phyloP scores from a whole-genome alignment of 208 protist species.

The Balamuthia mandrillaris region DNA sequence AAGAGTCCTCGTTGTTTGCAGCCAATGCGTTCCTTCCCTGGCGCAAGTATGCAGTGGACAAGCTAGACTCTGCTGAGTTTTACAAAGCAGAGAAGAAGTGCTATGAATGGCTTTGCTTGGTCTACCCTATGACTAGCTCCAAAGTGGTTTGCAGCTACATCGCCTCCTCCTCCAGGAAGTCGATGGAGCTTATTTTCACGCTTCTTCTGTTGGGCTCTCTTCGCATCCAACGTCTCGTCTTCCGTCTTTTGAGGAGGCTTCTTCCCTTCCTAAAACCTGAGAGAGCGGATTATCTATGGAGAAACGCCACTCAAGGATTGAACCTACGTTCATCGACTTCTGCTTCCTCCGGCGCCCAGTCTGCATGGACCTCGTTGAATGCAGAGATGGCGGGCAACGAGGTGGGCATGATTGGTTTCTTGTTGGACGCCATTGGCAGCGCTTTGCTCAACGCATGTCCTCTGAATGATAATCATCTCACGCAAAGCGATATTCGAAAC shows the following conservation, averaged over 20 bases:
- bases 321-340: neutral
- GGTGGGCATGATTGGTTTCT: neutral
- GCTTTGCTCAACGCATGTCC: conserved; percentile 17
- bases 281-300: conserved; percentile 17
- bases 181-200: conserved; percentile 21
- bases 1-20: no score
- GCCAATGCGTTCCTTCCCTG: no score
- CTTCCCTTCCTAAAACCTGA: neutral
- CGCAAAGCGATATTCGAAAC: no score
- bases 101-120: neutral
- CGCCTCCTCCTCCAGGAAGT: conserved; percentile 1
- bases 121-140: neutral
- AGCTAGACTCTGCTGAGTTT: neutral
- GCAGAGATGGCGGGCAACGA: neutral
- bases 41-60: neutral
- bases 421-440: conserved; percentile 7
- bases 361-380: neutral
- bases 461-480: no score
- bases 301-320: neutral
- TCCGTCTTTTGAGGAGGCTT: neutral
- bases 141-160: conserved; percentile 4
- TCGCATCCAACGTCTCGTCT: conserved; percentile 1
- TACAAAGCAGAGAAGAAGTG: neutral
- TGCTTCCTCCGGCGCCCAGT: neutral
- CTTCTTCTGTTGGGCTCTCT: neutral